These are phyloP conservation scores for Microdochium bolleyi DNA, from an alignment of 2,329 filamentous ascomycete genomes.

Conservation along the genomic window DNA sequence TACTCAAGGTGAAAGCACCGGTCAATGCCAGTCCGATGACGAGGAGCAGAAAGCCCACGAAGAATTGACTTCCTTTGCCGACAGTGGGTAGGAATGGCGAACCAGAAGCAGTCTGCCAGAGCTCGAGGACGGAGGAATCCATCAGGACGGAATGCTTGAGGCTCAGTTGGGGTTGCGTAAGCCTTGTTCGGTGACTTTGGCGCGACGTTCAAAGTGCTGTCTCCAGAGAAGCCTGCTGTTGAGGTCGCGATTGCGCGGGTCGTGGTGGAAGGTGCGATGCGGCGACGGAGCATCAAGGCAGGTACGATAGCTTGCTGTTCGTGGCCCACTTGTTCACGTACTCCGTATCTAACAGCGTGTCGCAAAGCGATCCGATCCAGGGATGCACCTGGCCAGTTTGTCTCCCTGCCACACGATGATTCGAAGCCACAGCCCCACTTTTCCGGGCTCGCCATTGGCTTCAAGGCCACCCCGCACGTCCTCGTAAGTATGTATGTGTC, in stretches of 20 bases:
- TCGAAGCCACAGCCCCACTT: too few relatives aligned
- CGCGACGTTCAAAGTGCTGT: not conserved
- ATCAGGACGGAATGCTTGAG: conserved; percentile 36
- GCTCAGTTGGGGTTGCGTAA: conserved; percentile 1
- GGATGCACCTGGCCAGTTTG: too few relatives aligned
- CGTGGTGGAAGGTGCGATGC: not conserved
- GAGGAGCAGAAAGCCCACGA: conserved; percentile 69
- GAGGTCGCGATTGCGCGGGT: not conserved
- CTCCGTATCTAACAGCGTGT: too few relatives aligned
- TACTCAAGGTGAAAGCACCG: conserved; percentile 82
- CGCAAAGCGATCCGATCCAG: too few relatives aligned
- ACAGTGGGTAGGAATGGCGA: conserved; percentile 76
- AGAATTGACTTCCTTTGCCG: conserved; percentile 77
- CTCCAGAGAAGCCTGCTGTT: too few relatives aligned
- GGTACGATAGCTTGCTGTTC: too few relatives aligned
- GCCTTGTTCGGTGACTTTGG: not conserved
- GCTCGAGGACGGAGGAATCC: conserved; percentile 75
- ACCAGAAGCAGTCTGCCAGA: conserved; percentile 89
- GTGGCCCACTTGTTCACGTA: too few relatives aligned
- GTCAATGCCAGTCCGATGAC: conserved; percentile 64
- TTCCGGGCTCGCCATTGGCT: too few relatives aligned
- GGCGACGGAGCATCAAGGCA: too few relatives aligned
- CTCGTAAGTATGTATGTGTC: not conserved
- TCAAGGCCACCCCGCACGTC: too few relatives aligned
- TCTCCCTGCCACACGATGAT: too few relatives aligned